phyloP scores from a whole-genome alignment of 352 stramenopile genomes.

The Phytophthora sansomeana region DNA sequence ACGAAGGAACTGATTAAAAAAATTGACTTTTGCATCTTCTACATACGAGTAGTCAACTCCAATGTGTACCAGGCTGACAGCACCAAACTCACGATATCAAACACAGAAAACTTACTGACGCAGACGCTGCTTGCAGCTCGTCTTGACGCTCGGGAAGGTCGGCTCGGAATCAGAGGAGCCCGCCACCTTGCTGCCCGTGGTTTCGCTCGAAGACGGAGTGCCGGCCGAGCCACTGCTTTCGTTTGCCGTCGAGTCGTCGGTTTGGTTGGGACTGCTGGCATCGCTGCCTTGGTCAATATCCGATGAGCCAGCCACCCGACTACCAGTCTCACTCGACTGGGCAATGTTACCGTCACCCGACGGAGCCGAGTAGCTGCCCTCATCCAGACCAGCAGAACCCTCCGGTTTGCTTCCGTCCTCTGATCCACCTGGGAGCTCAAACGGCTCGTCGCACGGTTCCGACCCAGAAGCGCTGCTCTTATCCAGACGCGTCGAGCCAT shows the following conservation, averaged over 20 bases:
- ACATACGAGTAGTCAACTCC: no score
- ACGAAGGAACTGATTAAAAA: no score
- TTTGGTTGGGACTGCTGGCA: conserved; percentile 18
- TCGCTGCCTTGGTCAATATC: conserved; percentile 17
- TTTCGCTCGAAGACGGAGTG: not conserved
- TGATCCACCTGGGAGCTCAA: no score
- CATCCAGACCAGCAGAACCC: conserved; percentile 4
- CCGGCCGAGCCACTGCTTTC: not conserved
- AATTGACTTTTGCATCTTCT: no score
- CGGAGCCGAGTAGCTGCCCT: conserved; percentile 7
- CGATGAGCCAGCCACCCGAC: conserved; percentile 15
- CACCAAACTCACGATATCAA: not conserved
- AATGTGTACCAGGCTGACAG: no score
- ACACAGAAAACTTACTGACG: conserved; percentile 25
- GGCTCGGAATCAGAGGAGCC: conserved; percentile 20
- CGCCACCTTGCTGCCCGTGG: conserved; percentile 21
- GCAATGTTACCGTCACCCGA: no score
- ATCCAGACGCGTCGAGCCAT: not conserved
- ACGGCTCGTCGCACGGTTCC: no score
- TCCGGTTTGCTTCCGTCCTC: conserved; percentile 12
- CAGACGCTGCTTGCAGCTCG: conserved; percentile 33
- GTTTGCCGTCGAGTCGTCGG: conserved; percentile 14
- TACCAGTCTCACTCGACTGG: conserved; percentile 21
- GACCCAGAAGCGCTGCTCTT: not conserved
- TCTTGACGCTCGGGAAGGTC: conserved; percentile 8